A percentile compares a stretch with the other conserved stretches of the same genome.
Evolutionary conservation across 345 rosid species (phyloP).

Genomic region (Triadica sebifera): DNA sequence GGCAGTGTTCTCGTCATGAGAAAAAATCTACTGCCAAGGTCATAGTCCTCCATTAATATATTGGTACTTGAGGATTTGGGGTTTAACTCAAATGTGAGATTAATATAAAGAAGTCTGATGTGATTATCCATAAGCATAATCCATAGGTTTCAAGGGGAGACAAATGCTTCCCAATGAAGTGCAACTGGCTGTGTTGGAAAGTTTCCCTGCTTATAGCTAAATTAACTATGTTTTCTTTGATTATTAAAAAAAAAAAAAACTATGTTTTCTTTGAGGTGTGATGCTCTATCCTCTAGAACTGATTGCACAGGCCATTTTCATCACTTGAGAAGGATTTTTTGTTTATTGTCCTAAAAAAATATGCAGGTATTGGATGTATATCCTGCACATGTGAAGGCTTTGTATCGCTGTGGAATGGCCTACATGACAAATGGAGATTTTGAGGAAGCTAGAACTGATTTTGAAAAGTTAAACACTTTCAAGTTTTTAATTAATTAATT

Average conservation of each 20-base stretch:
- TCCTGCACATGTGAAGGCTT: conserved; percentile 76
- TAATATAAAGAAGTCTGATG: neutral
- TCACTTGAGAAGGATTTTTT: conserved; percentile 1
- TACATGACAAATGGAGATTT: conserved; percentile 77
- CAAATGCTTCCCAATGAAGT: too few species aligned
- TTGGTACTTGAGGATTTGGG: neutral
- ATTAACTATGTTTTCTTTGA: too few species aligned
- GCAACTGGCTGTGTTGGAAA: too few species aligned
- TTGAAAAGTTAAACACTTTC: conserved; percentile 7
- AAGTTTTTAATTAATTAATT: neutral
- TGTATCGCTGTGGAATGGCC: conserved; percentile 97
- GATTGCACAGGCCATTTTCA: neutral
- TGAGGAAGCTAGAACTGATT: conserved; percentile 72
- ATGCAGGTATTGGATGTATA: conserved; percentile 81
- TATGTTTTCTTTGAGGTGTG: too few species aligned
- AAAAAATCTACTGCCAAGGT: too few species aligned
- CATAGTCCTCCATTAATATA: neutral
- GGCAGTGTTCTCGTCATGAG: neutral
- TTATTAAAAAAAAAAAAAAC: too few species aligned
- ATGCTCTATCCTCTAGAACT: too few species aligned
- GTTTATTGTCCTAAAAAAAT: conserved; percentile 1
- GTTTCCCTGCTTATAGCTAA: too few species aligned
- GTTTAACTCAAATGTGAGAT: neutral
- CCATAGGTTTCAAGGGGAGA: too few species aligned
- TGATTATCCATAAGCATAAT: too few species aligned